Evolutionary conservation across 2,329 filamentous ascomycete genomes (phyloP).

Genomic region (Eurotiales sp.): DNA sequence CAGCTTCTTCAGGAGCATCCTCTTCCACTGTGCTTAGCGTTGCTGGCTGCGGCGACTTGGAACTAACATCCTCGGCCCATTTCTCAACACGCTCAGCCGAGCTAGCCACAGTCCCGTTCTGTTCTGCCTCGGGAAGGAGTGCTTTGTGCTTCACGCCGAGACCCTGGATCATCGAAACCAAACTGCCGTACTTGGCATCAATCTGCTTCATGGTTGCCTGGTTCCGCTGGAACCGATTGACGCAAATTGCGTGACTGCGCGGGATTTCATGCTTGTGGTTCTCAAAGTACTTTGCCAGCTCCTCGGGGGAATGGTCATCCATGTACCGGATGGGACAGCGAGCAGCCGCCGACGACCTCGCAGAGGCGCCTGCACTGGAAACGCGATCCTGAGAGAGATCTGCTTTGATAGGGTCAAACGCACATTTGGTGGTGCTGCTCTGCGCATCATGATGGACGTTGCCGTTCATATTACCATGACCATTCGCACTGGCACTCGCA

Average conservation of each 20-base stretch:
- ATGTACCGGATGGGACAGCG: conserved; percentile 92
- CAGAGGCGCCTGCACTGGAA: conserved; percentile 39
- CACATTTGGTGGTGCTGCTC: conserved; percentile 36
- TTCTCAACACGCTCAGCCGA: conserved; percentile 73
- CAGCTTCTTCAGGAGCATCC: conserved; percentile 17
- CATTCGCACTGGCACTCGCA: conserved; percentile 37
- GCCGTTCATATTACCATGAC: conserved; percentile 28
- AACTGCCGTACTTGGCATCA: conserved; percentile 80
- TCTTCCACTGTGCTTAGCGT: conserved; percentile 38
- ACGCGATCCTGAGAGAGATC: conserved; percentile 41
- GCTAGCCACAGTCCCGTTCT: conserved; percentile 33
- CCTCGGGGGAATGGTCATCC: conserved; percentile 87
- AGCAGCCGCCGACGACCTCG: conserved; percentile 41
- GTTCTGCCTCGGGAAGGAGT: conserved; percentile 62
- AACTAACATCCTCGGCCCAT: conserved; percentile 77
- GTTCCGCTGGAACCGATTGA: conserved; percentile 75
- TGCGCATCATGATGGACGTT: conserved; percentile 25
- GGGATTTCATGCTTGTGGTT: conserved; percentile 94
- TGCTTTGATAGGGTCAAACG: conserved; percentile 55
- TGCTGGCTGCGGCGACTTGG: conserved; percentile 44
- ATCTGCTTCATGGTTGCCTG: conserved; percentile 82
- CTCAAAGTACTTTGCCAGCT: conserved; percentile 89
- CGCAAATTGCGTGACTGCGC: conserved; percentile 87
- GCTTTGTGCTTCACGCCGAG: conserved; percentile 83
- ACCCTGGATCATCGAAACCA: conserved; percentile 92